Conservation (phyloP, 2,329 filamentous ascomycete genomes). For the Rutstroemia sp. region DNA sequence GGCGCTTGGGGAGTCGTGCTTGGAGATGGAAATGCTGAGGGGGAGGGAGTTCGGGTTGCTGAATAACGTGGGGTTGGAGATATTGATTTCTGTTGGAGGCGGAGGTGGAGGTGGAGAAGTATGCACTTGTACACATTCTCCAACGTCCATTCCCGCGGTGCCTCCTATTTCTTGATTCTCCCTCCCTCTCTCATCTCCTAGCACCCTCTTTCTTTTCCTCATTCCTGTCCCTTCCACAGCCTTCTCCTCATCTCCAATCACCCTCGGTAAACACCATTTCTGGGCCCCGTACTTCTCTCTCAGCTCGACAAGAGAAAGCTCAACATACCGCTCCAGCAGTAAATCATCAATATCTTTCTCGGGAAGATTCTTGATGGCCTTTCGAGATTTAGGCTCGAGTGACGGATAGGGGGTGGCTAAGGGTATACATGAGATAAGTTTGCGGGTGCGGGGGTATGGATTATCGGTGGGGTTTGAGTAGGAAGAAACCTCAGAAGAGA, state of each 20-base stretch:
- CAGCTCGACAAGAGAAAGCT: conserved; percentile 23
- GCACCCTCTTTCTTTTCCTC: not conserved
- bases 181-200: too few species aligned
- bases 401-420: conserved; percentile 37
- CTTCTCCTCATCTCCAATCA: conserved; percentile 6
- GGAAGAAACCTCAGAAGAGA: not conserved
- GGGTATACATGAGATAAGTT: conserved; percentile 34
- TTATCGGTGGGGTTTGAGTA: conserved; percentile 12
- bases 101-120: not conserved
- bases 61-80: not conserved
- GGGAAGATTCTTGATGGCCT: conserved; percentile 22
- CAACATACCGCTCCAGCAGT: conserved; percentile 22
- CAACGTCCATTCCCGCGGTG: too few species aligned
- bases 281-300: conserved; percentile 22
- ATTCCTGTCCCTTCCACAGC: not conserved
- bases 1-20: not conserved
- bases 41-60: conserved; percentile 31
- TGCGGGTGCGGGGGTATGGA: not conserved
- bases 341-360: conserved; percentile 19
- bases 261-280: conserved; percentile 23
- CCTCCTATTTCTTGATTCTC: not conserved
- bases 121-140: not conserved
- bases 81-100: not conserved
- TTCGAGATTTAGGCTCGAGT: conserved; percentile 45
- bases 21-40: conserved; percentile 41